A percentile compares a stretch with the other conserved stretches of the same genome.
phyloP scores from a whole-genome alignment of 2,329 filamentous ascomycete genomes.

The Epichloe scottii region DNA sequence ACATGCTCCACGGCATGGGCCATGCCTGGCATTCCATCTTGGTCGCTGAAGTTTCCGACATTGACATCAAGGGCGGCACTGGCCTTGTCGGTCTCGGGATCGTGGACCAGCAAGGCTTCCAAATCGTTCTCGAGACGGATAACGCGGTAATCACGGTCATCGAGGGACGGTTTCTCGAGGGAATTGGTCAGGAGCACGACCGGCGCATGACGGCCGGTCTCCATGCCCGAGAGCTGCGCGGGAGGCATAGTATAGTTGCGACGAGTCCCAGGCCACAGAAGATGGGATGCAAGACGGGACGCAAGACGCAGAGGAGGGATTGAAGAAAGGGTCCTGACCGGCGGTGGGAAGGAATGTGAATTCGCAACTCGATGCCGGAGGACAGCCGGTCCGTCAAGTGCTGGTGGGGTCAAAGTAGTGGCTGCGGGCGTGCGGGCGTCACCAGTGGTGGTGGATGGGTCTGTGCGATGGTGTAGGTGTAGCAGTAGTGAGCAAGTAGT shows the following conservation, averaged over 20 bases:
- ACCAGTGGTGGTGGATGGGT: background rate
- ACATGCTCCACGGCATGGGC: slow-evolving; percentile 92
- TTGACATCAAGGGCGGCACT: slow-evolving; percentile 92
- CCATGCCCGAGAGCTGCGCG: slow-evolving; percentile 22
- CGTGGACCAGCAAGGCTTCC: slow-evolving; percentile 85
- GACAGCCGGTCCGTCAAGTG: background rate
- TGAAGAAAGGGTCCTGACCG: slow-evolving; percentile 1
- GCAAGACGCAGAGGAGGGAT: background rate
- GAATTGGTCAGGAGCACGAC: slow-evolving; percentile 46
- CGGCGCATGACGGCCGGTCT: slow-evolving; percentile 16
- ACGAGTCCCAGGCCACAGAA: slow-evolving; percentile 1
- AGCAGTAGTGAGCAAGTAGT: background rate
- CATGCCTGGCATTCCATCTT: slow-evolving; percentile 82
- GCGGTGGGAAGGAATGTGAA: background rate
- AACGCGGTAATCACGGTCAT: slow-evolving; percentile 80
- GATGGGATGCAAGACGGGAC: background rate
- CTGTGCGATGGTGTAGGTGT: slow-evolving; percentile 1
- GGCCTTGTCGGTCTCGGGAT: slow-evolving; percentile 91
- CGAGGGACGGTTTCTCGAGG: slow-evolving; percentile 71
- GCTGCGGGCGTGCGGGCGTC: background rate
- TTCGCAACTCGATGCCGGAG: background rate
- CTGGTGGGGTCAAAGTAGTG: background rate
- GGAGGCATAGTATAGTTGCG: slow-evolving; percentile 16
- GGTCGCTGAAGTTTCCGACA: slow-evolving; percentile 90
- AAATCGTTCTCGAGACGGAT: slow-evolving; percentile 75